A percentile compares a stretch with the other conserved stretches of the same genome.
phyloP scores from a whole-genome alignment of 805 yeast genomes.

The baker's yeast (Saccharomyces cerevisiae) region DNA sequence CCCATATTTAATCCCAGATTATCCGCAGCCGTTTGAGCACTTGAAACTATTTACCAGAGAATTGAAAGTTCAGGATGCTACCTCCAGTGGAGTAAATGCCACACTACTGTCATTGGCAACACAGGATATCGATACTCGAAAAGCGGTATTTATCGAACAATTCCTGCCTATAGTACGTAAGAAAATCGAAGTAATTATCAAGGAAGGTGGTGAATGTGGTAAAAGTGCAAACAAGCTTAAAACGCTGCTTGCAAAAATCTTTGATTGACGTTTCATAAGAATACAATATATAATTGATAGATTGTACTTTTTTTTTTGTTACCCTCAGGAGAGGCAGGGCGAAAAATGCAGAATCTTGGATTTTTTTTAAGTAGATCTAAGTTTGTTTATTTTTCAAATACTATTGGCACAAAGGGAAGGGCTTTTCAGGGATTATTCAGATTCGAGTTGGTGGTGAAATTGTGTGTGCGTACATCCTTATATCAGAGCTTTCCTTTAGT shows the following conservation, averaged over 20 bases:
- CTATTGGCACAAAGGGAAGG: not conserved
- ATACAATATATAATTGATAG: not conserved
- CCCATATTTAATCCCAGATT: conserved; percentile 45
- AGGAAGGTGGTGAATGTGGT: conserved; percentile 71
- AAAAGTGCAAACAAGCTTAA: conserved; percentile 35
- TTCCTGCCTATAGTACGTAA: conserved; percentile 41
- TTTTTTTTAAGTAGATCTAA: not conserved
- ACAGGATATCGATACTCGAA: conserved; percentile 22
- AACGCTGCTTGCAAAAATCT: conserved; percentile 9
- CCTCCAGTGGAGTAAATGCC: not conserved
- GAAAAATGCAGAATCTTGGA: not conserved
- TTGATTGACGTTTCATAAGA: not conserved
- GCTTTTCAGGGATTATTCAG: not conserved
- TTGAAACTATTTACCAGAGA: conserved; percentile 50
- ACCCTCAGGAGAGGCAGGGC: not conserved
- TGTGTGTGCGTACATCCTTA: not conserved
- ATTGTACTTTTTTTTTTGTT: not conserved
- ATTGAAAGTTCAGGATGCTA: conserved; percentile 22
- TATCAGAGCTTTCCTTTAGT: not conserved
- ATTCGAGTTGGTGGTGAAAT: not conserved
- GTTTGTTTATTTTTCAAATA: not conserved
- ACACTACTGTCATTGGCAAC: conserved; percentile 8
- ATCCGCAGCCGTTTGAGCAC: conserved; percentile 57
- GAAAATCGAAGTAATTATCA: conserved; percentile 43
- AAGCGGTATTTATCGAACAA: conserved; percentile 40